phyloP scores from a whole-genome alignment of 2,329 filamentous ascomycete species.

The Onygena corvina region DNA sequence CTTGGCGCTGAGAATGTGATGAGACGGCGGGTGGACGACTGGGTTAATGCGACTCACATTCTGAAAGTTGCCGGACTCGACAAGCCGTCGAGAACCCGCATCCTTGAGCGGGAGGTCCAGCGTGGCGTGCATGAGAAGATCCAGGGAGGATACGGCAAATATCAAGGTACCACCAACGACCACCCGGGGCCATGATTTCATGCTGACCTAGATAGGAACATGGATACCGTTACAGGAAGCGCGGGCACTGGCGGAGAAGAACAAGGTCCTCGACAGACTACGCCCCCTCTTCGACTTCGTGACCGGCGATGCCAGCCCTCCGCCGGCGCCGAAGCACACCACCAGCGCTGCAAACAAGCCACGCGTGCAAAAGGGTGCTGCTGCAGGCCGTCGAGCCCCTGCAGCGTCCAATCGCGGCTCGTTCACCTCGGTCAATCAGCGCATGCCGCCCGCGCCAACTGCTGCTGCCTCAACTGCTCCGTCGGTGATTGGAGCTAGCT shows the following conservation, averaged over 20 bases:
- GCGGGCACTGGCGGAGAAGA: conserved; percentile 69
- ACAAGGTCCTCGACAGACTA: conserved; percentile 73
- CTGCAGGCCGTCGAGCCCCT: conserved; percentile 6
- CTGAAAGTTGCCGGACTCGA: conserved; percentile 94
- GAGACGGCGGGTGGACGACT: conserved; percentile 83
- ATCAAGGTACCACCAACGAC: conserved; percentile 54
- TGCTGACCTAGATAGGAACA: conserved; percentile 49
- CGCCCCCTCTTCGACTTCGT: conserved; percentile 80
- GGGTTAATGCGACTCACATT: conserved; percentile 99
- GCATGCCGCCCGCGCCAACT: not conserved
- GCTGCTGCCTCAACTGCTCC: not conserved
- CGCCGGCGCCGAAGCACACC: conserved; percentile 84
- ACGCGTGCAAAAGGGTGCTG: conserved; percentile 56
- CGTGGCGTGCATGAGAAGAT: conserved; percentile 96
- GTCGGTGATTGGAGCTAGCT: not conserved
- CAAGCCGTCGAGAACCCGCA: conserved; percentile 87
- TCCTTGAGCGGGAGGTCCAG: conserved; percentile 91
- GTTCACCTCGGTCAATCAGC: conserved; percentile 9
- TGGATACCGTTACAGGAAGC: conserved; percentile 87
- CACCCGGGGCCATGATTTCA: not conserved
- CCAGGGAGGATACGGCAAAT: conserved; percentile 96
- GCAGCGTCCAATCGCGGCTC: conserved; percentile 3
- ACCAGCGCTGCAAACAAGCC: conserved; percentile 63
- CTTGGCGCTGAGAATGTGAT: conserved; percentile 87
- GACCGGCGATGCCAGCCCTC: conserved; percentile 74